phyloP scores from a whole-genome alignment of 106 monocot species.

The Platanthera zijinensis region DNA sequence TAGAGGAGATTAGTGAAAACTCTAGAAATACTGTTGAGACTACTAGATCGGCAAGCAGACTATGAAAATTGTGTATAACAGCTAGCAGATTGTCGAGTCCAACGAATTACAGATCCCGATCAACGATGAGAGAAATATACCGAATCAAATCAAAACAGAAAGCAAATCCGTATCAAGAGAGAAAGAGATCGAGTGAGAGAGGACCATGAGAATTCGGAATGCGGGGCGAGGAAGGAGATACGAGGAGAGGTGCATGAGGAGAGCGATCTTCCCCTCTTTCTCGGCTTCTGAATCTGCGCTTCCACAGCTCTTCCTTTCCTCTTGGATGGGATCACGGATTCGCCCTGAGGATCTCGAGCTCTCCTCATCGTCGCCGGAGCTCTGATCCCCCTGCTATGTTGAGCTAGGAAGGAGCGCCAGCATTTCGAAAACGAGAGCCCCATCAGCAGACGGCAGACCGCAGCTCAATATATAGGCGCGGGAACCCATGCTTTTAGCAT shows the following conservation, averaged over 20 bases:
- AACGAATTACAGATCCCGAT: not conserved
- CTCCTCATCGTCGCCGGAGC: slow-evolving; percentile 6
- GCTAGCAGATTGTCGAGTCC: not conserved
- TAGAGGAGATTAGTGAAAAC: no score
- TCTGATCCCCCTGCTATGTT: not conserved
- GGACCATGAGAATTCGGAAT: slow-evolving; percentile 35
- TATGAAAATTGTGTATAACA: not conserved
- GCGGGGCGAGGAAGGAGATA: slow-evolving; percentile 24
- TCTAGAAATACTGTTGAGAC: not conserved
- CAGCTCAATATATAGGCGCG: slow-evolving; percentile 22
- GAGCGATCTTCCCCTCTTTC: slow-evolving; percentile 17
- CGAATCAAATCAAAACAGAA: not conserved
- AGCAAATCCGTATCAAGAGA: not conserved
- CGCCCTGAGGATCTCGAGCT: slow-evolving; percentile 1
- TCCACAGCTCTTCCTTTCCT: slow-evolving; percentile 1
- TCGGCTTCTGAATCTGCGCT: slow-evolving; percentile 1
- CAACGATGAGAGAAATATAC: not conserved
- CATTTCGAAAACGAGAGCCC: slow-evolving; percentile 4
- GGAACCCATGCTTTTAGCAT: not conserved
- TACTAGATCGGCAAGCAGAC: not conserved
- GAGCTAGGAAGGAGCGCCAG: slow-evolving; percentile 1
- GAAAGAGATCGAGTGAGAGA: slow-evolving; percentile 10
- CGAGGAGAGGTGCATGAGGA: slow-evolving; percentile 27
- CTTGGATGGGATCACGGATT: slow-evolving; percentile 7
- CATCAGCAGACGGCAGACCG: not conserved